A percentile compares a stretch with the other conserved stretches of the same genome.
Evolutionary conservation across 2,329 filamentous ascomycete species (phyloP).

Genomic region (Claviceps sp.): DNA sequence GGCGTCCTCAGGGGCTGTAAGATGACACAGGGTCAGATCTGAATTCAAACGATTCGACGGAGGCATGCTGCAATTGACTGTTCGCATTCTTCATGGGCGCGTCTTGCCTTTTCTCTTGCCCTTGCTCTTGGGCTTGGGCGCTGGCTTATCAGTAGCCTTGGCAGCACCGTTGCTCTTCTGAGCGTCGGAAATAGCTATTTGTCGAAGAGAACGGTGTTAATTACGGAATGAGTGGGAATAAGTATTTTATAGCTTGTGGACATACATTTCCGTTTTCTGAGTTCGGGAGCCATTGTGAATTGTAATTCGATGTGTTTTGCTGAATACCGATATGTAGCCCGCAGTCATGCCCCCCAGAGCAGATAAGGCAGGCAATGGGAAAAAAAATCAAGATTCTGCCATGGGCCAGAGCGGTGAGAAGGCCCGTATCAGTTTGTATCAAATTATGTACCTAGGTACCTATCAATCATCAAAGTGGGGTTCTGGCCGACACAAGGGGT

Average conservation of each 20-base stretch:
- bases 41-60: background rate
- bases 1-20: conserved; percentile 17
- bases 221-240: conserved; percentile 7
- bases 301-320: conserved; percentile 2
- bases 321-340: background rate
- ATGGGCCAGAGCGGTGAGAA: conserved; percentile 18
- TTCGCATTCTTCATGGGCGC: background rate
- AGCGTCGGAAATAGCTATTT: conserved; percentile 14
- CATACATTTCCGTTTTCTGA: conserved; percentile 26
- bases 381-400: conserved; percentile 26
- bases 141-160: conserved; percentile 18
- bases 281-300: conserved; percentile 31
- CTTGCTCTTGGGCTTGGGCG: conserved; percentile 23
- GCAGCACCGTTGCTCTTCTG: conserved; percentile 18
- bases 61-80: background rate
- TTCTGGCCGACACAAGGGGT: background rate
- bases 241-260: background rate
- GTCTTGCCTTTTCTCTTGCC: conserved; percentile 21
- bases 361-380: background rate
- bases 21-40: conserved; percentile 8
- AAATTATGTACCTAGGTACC: background rate
- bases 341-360: background rate
- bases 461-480: background rate
- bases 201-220: background rate
- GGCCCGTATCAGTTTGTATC: conserved; percentile 12